Evolutionary conservation across 106 monocot species (phyloP), one percentile per base, ranked within the genome.

Genomic region (Iris macrosiphon): DNA sequence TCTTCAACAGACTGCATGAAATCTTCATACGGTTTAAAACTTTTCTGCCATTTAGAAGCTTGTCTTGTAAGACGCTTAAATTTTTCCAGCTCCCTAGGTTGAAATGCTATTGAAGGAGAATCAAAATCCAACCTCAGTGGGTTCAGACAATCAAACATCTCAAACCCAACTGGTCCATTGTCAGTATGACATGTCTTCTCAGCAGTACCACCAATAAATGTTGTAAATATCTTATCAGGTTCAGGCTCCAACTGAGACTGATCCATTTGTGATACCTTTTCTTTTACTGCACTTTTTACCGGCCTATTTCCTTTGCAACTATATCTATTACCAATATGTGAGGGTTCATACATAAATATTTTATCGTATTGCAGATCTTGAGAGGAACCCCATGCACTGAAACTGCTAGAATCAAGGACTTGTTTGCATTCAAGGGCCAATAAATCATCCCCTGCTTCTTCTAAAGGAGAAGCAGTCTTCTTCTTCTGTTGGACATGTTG

Each of bases 191-290:
- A 35, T n/a, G 31, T 39, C 17, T 59, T 45, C 15, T 57, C 66
- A 62, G 45, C 40, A 53, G 44, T 72, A 61, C 78, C 85, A 66
- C 69, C 72, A 62, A 90, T 45, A 41, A 85, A 90, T 37, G 78
- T 90, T 0, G 57, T 60, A 52, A 72, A 81, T 12, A 60, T 85
- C 24, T 66, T 70, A 77, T 74, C 73, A 65, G 20, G 20, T 13
- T 70, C 9, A 17, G 45, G 10, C 14, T 40, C 45, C 11, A 35
- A 33, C 33, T 20, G 25, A 43, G 20, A 14, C 23, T 55, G 41
- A 54, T 57, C 30, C 7, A 5, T 38, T 33, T 59, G 22, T 45
- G 48, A 17, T 20, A 32, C 25, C 27, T 41, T 57, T 51, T 61
- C 65, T 49, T 70, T 55, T 10, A 27, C 33, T 1, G 43, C 8